phyloP scores from a whole-genome alignment of 1,284 basidiomycete genomes.

The Pseudozyma hubeiensis region DNA sequence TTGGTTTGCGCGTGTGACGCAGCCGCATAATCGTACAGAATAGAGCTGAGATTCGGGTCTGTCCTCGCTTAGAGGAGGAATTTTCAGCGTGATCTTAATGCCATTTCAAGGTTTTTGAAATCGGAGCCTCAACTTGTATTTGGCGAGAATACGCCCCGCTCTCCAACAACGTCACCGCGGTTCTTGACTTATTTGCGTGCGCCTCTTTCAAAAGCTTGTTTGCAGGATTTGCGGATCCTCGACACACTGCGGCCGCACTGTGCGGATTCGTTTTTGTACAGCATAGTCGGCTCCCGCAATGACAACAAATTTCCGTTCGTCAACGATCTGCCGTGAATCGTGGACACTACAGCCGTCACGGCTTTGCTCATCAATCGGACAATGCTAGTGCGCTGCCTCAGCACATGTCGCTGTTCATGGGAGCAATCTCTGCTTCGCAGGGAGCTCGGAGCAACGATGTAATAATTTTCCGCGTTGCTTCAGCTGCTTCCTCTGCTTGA shows the following conservation, averaged over 20 bases:
- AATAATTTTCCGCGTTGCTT: slow-evolving; percentile 5
- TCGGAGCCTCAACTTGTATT: not conserved
- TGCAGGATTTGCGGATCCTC: not conserved
- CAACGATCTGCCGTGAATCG: no score
- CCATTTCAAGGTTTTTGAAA: not conserved
- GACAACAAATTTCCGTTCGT: not conserved
- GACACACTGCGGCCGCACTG: not conserved
- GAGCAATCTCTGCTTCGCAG: no score
- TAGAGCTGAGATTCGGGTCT: no score
- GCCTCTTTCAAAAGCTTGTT: not conserved
- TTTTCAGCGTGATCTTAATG: no score
- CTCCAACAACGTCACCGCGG: not conserved
- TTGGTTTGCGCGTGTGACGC: no score
- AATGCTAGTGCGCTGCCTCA: not conserved
- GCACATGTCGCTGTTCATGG: not conserved
- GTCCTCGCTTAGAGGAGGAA: no score
- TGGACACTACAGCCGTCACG: not conserved
- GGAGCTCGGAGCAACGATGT: not conserved
- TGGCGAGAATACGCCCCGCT: not conserved
- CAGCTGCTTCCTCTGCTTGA: not conserved
- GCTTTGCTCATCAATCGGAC: slow-evolving; percentile 3
- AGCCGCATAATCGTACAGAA: no score
- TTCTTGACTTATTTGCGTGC: not conserved
- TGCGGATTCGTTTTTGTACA: no score
- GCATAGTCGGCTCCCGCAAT: not conserved